Conservation (phyloP, 225 moss, liverwort and hornwort genomes). For the Sphagnum contortum region DNA sequence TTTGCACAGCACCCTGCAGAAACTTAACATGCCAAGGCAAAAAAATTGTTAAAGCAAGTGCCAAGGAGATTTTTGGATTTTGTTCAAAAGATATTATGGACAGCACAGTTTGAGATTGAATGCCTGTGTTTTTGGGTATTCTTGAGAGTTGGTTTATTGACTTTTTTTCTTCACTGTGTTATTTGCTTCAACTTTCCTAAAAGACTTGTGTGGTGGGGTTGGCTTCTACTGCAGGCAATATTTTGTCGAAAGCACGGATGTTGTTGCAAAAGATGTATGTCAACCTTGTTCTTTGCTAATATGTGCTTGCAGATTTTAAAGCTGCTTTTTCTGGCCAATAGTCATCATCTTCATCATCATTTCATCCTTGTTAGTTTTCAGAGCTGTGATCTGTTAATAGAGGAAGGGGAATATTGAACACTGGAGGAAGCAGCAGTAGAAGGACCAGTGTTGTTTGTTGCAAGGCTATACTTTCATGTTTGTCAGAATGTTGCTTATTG, state of each 20-base stretch:
- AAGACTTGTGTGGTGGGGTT: background rate
- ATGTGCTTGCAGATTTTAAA: background rate
- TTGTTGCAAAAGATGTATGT: conserved; percentile 59
- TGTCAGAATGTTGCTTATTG: background rate
- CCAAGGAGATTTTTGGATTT: no score
- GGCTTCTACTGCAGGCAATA: conserved; percentile 46
- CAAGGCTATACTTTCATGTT: background rate
- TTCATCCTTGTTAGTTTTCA: no score
- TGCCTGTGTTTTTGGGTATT: no score
- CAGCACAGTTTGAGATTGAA: no score
- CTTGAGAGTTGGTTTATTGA: background rate
- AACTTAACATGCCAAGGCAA: background rate
- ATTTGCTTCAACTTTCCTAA: conserved; percentile 7
- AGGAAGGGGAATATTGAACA: background rate
- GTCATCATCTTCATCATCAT: no score
- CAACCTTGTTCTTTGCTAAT: background rate
- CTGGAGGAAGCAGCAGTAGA: background rate
- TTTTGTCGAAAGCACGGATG: conserved; percentile 51
- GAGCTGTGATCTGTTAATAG: background rate
- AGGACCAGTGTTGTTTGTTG: background rate
- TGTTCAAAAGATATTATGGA: no score
- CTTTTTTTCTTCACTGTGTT: background rate
- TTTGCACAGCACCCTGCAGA: background rate
- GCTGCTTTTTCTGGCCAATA: no score
- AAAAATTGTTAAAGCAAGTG: background rate